Evolutionary conservation across 2,329 filamentous ascomycete species (phyloP).

Genomic region (Thermothelomyces thermophilus): DNA sequence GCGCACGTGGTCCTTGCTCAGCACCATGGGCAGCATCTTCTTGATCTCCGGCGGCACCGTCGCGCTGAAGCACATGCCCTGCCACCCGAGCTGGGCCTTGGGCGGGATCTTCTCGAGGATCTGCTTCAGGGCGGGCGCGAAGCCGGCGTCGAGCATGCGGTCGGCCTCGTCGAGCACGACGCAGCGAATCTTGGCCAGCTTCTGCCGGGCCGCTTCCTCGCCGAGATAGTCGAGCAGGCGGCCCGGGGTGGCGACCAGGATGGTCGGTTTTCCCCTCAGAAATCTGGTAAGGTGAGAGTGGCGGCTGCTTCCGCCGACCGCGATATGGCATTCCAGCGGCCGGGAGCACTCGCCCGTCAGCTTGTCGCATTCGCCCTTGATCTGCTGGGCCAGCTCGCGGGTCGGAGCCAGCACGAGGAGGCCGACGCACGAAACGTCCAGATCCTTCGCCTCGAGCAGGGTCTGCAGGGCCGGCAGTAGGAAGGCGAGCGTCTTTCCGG

Average conservation of each 20-base stretch:
- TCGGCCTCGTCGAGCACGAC: slow-evolving; percentile 81
- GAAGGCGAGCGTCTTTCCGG: slow-evolving; percentile 81
- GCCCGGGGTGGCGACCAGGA: slow-evolving; percentile 75
- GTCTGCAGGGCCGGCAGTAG: slow-evolving; percentile 76
- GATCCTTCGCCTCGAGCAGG: slow-evolving; percentile 47
- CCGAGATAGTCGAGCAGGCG: slow-evolving; percentile 72
- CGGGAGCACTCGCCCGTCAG: slow-evolving; percentile 52
- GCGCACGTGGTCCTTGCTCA: slow-evolving; percentile 68
- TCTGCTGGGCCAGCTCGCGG: slow-evolving; percentile 64
- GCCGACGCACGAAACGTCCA: slow-evolving; percentile 37
- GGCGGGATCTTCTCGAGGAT: slow-evolving; percentile 66
- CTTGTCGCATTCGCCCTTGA: slow-evolving; percentile 62
- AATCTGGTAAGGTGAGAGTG: slow-evolving; percentile 64
- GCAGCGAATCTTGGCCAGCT: slow-evolving; percentile 64
- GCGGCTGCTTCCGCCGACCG: slow-evolving; percentile 76
- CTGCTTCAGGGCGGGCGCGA: slow-evolving; percentile 70
- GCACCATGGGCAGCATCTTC: slow-evolving; percentile 61
- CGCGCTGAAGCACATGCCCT: slow-evolving; percentile 79
- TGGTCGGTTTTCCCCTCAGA: slow-evolving; percentile 60
- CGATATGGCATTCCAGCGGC: slow-evolving; percentile 65
- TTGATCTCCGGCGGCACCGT: slow-evolving; percentile 76
- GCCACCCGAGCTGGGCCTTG: slow-evolving; percentile 50
- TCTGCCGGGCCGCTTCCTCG: slow-evolving; percentile 59
- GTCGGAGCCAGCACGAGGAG: slow-evolving; percentile 64
- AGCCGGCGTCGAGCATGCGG: slow-evolving; percentile 75